phyloP scores from a whole-genome alignment of 345 rosid species.

The Turnera subulata region DNA sequence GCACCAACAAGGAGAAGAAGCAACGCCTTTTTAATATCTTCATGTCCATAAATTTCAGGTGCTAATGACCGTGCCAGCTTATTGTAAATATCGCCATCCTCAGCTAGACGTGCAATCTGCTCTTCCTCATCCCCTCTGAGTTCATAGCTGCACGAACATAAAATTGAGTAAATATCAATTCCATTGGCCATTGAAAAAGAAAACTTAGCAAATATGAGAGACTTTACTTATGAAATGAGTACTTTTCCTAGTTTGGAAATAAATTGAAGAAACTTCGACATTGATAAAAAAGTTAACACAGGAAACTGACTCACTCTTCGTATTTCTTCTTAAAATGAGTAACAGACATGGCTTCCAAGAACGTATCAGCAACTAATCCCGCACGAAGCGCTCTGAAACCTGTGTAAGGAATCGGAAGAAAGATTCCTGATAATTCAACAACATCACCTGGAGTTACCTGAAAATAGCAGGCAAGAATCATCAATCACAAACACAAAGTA shows the following conservation, averaged over 20 bases:
- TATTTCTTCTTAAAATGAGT: slow-evolving; percentile 94
- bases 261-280: neutral
- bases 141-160: slow-evolving; percentile 59
- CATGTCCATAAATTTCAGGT: slow-evolving; percentile 98
- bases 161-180: slow-evolving; percentile 1
- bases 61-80: slow-evolving; percentile 88
- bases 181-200: neutral
- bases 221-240: too few species aligned
- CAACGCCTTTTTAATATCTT: slow-evolving; percentile 91
- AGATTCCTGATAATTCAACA: slow-evolving; percentile 94
- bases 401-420: slow-evolving; percentile 92
- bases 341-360: slow-evolving; percentile 86
- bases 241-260: too few species aligned
- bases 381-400: slow-evolving; percentile 97
- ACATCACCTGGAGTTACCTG: slow-evolving; percentile 97
- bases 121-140: slow-evolving; percentile 83
- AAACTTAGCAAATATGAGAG: neutral
- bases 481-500: neutral
- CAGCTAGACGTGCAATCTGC: slow-evolving; percentile 79
- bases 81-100: slow-evolving; percentile 95
- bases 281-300: neutral
- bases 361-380: slow-evolving; percentile 97
- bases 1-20: slow-evolving; percentile 97
- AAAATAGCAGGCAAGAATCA: neutral
- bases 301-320: slow-evolving; percentile 77